Evolutionary conservation across 2,329 filamentous ascomycete genomes (phyloP), one percentile per base, ranked within the genome.

Genomic region (Dactylonectria macrodidyma): DNA sequence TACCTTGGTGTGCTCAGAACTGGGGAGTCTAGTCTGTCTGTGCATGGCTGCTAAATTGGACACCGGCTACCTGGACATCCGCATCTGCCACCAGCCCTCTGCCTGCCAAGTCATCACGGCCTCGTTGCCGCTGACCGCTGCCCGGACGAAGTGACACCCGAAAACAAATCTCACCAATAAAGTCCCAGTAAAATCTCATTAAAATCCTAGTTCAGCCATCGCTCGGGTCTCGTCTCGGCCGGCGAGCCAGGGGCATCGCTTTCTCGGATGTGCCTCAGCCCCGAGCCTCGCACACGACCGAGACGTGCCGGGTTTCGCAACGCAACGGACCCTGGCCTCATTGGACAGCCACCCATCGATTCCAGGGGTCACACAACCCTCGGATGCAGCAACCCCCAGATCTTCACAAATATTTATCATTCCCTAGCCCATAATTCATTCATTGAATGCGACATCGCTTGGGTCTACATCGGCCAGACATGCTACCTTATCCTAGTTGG

Each of bases 201-300:
- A 57, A 61, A 41, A 48, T 58, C 52, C 68, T 59, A 63, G 71
- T 16, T 44, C 36, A 26, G 26, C 26, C 24, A 33, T 44, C 44
- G 36, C 50, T 62, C 72, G 58, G 70, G 57, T 60, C 68, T 58
- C 60, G 62, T 62, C 55, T 59, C 51, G 59, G 59, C 55, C 59
- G 58, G 38, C 61, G 50, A 44, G 63, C 61, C 54, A 44, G 63
- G 54, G 50, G 26, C 7, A 30, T n/a, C 22, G 24, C 48, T 34
- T 58, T 63, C 60, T 63, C 70, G 72, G 72, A 74, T 65, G 72
- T 72, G 72, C 71, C 57, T 72, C 69, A 75, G 63, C 69, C 69
- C 72, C 54, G 44, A 24, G 63, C 24, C 41, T 59, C 54, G 56
- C 68, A 63, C 64, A 63, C 59, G 16, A 16, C 36, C 64, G 72